phyloP scores from a whole-genome alignment of 345 rosid species.

The Lepidium aucheri region DNA sequence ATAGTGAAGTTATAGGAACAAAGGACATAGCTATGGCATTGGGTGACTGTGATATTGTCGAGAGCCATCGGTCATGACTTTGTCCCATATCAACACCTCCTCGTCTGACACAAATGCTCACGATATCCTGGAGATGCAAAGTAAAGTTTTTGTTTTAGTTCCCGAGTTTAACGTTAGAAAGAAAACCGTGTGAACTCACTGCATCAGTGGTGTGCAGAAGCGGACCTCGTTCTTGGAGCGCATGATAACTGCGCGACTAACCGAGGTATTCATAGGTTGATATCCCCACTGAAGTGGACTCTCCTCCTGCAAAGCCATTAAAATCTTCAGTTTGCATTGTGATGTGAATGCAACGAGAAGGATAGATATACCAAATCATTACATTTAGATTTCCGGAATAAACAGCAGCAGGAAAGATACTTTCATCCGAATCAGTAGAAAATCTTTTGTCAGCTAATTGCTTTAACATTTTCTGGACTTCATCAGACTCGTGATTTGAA shows the following conservation, averaged over 20 bases:
- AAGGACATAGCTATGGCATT: slow-evolving; percentile 84
- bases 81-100: slow-evolving; percentile 72
- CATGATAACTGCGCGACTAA: slow-evolving; percentile 36
- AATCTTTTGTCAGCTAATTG: slow-evolving; percentile 55
- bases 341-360: background rate
- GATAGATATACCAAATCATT: background rate
- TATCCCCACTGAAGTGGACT: slow-evolving; percentile 32
- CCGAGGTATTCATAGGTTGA: slow-evolving; percentile 28
- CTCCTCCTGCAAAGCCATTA: slow-evolving; percentile 41
- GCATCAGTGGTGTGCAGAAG: slow-evolving; percentile 1
- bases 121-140: slow-evolving; percentile 37
- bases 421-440: slow-evolving; percentile 28
- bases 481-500: slow-evolving; percentile 47
- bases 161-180: background rate
- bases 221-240: slow-evolving; percentile 58
- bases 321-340: background rate
- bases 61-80: slow-evolving; percentile 81
- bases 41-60: slow-evolving; percentile 72
- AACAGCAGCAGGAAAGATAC: slow-evolving; percentile 4
- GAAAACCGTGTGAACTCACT: background rate
- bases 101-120: slow-evolving; percentile 44
- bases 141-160: background rate
- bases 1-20: slow-evolving; percentile 86
- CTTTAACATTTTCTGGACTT: slow-evolving; percentile 62
- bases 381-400: slow-evolving; percentile 40